Conservation (phyloP, 352 stramenopile genomes). For the Pythium monospermum region DNA sequence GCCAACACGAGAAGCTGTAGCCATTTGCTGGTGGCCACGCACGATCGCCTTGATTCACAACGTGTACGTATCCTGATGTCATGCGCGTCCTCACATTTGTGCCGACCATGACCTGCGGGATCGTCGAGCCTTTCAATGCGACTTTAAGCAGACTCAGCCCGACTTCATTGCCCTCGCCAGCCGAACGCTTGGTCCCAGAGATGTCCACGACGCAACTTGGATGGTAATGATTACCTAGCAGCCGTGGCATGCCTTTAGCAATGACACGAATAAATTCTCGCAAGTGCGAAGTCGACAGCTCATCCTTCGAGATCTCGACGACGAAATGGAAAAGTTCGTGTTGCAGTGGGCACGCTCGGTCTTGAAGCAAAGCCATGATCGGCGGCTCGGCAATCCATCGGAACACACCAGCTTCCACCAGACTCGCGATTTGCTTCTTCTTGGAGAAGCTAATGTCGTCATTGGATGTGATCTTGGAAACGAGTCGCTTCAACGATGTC, state of each 20-base stretch:
- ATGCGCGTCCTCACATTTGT: constrained; percentile 44
- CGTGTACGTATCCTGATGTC: constrained; percentile 57
- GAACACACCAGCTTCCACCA: constrained; percentile 53
- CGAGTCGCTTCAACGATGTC: constrained; percentile 29
- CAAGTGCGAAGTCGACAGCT: constrained; percentile 44
- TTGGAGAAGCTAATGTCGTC: constrained; percentile 38
- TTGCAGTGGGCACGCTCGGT: constrained; percentile 29
- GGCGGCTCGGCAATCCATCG: constrained; percentile 43
- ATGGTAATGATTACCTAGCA: constrained; percentile 29
- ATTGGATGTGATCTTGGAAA: constrained; percentile 41
- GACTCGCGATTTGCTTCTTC: constrained; percentile 37
- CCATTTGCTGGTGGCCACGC: constrained; percentile 64
- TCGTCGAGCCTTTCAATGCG: constrained; percentile 31
- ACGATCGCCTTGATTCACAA: constrained; percentile 54
- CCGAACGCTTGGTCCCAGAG: neutral
- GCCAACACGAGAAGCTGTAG: constrained; percentile 77
- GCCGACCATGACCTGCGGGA: constrained; percentile 52
- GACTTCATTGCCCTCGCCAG: constrained; percentile 14
- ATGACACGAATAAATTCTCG: constrained; percentile 50
- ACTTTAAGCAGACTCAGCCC: constrained; percentile 42
- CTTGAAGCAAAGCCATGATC: constrained; percentile 31
- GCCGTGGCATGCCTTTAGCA: constrained; percentile 41
- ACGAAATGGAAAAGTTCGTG: constrained; percentile 34
- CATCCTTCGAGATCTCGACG: constrained; percentile 35
- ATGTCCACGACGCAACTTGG: neutral